Conservation (phyloP, 2,329 filamentous ascomycete species). For the Kalmusia sp. region DNA sequence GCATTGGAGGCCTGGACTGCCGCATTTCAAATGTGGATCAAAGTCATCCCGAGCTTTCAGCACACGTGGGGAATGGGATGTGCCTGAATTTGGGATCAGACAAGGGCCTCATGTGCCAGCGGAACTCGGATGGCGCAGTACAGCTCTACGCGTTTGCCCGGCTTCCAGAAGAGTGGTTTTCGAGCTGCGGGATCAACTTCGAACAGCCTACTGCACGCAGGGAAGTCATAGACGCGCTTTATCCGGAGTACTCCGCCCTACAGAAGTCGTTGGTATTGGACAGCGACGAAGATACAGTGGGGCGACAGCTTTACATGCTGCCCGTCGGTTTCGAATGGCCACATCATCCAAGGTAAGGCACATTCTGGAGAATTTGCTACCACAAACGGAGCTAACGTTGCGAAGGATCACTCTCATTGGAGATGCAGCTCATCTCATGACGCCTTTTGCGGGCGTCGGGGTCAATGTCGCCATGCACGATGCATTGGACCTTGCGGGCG, state of each 20-base stretch:
- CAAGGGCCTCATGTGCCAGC: slow-evolving; percentile 41
- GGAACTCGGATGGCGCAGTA: slow-evolving; percentile 58
- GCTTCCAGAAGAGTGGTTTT: slow-evolving; percentile 42
- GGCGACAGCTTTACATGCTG: slow-evolving; percentile 58
- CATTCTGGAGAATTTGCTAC: too few species aligned
- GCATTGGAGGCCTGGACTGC: slow-evolving; percentile 53
- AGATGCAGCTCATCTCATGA: slow-evolving; percentile 67
- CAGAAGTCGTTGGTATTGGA: slow-evolving; percentile 7
- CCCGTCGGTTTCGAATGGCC: slow-evolving; percentile 59
- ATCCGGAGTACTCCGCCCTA: neutral
- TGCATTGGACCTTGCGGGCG: slow-evolving; percentile 54
- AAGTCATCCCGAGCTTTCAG: slow-evolving; percentile 51
- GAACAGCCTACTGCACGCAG: slow-evolving; percentile 43
- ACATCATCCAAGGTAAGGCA: slow-evolving; percentile 1
- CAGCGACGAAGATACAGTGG: slow-evolving; percentile 44
- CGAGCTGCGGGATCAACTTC: slow-evolving; percentile 52
- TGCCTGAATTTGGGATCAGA: slow-evolving; percentile 27
- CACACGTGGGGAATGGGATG: slow-evolving; percentile 54
- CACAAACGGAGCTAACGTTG: slow-evolving; percentile 19
- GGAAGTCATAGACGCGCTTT: slow-evolving; percentile 9
- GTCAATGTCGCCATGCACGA: slow-evolving; percentile 64
- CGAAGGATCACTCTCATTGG: slow-evolving; percentile 61
- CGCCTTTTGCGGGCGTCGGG: slow-evolving; percentile 63
- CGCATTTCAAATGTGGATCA: slow-evolving; percentile 51
- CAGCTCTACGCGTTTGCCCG: slow-evolving; percentile 44